Base-by-base conservation (phyloP, 768 basidiomycete species). In the Collybia sordida region DNA sequence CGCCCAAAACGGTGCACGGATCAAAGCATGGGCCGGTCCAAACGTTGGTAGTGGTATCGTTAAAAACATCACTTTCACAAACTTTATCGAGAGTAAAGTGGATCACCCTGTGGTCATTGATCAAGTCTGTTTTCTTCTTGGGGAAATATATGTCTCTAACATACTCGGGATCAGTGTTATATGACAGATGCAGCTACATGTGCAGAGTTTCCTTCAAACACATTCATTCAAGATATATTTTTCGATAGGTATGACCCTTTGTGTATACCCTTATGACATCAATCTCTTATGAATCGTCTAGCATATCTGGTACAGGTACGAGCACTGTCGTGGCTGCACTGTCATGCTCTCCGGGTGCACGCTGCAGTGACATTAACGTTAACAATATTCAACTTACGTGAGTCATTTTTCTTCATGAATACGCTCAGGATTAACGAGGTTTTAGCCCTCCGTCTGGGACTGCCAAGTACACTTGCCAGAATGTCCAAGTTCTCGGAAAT, bases 11-110 rank as follows among this genome's bases (percentile, higher is more conserved):
- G 85, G 84, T 1, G 83, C 83, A 1, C 72, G 85, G 27, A 86
- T 86, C 64, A 87, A 87, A 62, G 79, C 82, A 0, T 87, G 77
- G 71, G 83, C 82, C 4, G 85, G 83, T 4, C 69, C 73, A 14
- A 74, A 76, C 45, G 80, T 83, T 23, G 82, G 84, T 3, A 72
- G 76, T 31, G 82, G 81, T 6, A 75, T 80, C 38, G 81, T 82
- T 38, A 73, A 76, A 60, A 82, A 83, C 54, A 65, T 83, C 59
- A 80, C 78, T 0, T 83, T 80, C 62, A 55, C 62, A n/a, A 67
- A 72, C 52, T 82, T 82, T 62, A 51, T 71, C 17, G 79, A 79
- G 51, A 72, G 66, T 44, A 75, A 80, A 34, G 80, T 82, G 36
- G 81, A 83, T 51, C 73, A 80, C 54, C 83, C 85, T 6, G 67